A percentile compares a stretch with the other conserved stretches of the same genome.
Evolutionary conservation across 768 basidiomycete genomes (phyloP).

Genomic region (Tricholoma sp.): DNA sequence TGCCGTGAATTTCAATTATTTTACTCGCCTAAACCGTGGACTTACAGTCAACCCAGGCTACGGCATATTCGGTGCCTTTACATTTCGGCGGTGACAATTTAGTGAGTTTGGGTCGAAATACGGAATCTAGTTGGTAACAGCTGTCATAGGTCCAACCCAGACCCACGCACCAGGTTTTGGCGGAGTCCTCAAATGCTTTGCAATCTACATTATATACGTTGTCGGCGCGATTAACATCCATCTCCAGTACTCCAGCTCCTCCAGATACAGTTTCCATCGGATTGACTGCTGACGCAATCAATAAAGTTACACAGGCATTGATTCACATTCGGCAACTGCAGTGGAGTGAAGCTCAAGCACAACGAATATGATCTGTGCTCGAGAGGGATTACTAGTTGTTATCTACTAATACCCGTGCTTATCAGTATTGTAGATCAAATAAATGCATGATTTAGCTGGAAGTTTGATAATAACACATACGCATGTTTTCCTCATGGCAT

Average conservation of each 20-base stretch:
- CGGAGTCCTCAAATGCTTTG: constrained; percentile 40
- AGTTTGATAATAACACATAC: background rate
- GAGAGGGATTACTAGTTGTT: background rate
- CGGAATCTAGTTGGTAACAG: background rate
- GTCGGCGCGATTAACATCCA: constrained; percentile 42
- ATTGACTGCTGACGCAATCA: constrained; percentile 62
- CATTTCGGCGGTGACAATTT: background rate
- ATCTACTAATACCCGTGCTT: no score
- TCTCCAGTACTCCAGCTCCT: constrained; percentile 33
- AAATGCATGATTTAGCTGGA: no score
- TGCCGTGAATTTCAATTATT: background rate
- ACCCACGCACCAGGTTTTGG: constrained; percentile 19
- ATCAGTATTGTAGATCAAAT: no score
- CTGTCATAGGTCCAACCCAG: constrained; percentile 1
- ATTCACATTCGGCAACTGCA: constrained; percentile 55
- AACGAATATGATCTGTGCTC: constrained; percentile 6
- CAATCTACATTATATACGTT: constrained; percentile 48
- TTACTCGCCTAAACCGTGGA: background rate
- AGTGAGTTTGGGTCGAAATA: background rate
- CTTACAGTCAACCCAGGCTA: background rate
- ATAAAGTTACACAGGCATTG: constrained; percentile 59
- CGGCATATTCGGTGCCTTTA: background rate
- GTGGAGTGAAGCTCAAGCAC: constrained; percentile 35
- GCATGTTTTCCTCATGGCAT: constrained; percentile 3
- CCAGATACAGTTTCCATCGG: constrained; percentile 48